Conservation (phyloP, 2,329 filamentous ascomycete species). For the Fusarium sp. region DNA sequence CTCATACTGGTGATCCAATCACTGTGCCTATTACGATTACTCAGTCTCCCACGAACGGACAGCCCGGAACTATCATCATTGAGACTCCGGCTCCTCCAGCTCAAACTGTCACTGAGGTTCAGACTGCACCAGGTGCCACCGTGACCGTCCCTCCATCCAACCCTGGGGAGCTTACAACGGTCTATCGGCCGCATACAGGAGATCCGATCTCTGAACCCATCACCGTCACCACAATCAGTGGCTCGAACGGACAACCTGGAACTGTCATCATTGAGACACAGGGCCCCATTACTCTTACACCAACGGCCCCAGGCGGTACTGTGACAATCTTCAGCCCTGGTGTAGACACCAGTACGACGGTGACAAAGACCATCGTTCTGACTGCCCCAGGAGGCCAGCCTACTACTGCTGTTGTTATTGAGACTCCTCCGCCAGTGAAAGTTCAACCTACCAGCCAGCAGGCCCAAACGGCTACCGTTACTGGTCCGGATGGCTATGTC, state of each 20-base stretch:
- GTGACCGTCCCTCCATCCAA: slow-evolving; percentile 22
- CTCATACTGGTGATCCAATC: slow-evolving; percentile 29
- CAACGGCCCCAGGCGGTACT: slow-evolving; percentile 16
- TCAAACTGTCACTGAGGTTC: slow-evolving; percentile 14
- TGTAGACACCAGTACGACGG: slow-evolving; percentile 13
- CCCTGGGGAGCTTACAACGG: slow-evolving; percentile 16
- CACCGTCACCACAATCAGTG: slow-evolving; percentile 26
- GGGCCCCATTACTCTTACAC: slow-evolving; percentile 20
- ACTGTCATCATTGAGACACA: slow-evolving; percentile 35
- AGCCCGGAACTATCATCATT: slow-evolving; percentile 33
- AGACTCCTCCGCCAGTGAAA: slow-evolving; percentile 25
- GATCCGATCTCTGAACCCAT: slow-evolving; percentile 24
- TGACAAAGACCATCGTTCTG: slow-evolving; percentile 21
- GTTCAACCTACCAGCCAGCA: slow-evolving; percentile 10
- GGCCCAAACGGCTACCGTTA: slow-evolving; percentile 4
- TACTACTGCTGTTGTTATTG: slow-evolving; percentile 19
- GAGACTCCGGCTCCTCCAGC: slow-evolving; percentile 21
- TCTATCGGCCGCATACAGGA: slow-evolving; percentile 30
- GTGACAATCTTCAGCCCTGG: slow-evolving; percentile 31
- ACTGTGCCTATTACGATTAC: slow-evolving; percentile 33
- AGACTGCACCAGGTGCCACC: slow-evolving; percentile 8
- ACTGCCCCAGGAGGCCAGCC: slow-evolving; percentile 13
- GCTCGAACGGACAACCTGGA: slow-evolving; percentile 30
- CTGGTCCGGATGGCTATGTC: slow-evolving; percentile 5
- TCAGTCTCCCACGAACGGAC: slow-evolving; percentile 25